Conservation (phyloP, 805 yeast species). For the Naumovozyma baii region DNA sequence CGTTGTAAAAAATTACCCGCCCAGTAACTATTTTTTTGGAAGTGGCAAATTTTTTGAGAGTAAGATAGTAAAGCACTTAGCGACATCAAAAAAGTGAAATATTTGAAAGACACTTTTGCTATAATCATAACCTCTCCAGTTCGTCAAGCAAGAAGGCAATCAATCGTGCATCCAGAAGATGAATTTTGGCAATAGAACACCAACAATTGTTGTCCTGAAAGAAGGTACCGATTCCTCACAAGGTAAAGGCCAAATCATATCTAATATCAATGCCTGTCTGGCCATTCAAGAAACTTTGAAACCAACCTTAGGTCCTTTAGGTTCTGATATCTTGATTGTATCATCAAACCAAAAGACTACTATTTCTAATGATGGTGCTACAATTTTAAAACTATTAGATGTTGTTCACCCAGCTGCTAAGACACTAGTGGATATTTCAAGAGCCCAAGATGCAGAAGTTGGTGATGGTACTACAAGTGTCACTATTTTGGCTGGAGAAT, state of each 20-base stretch:
- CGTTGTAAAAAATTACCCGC: neutral
- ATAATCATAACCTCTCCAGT: too few species aligned
- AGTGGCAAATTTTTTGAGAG: neutral
- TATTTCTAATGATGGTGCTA: slow-evolving; percentile 97
- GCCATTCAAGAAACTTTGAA: slow-evolving; percentile 94
- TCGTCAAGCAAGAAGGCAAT: neutral
- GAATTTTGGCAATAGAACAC: slow-evolving; percentile 90
- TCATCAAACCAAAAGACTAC: slow-evolving; percentile 78
- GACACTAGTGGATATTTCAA: slow-evolving; percentile 84
- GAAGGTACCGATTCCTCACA: slow-evolving; percentile 98
- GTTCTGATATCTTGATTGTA: slow-evolving; percentile 89
- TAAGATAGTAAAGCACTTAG: too few species aligned
- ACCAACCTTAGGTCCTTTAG: slow-evolving; percentile 94
- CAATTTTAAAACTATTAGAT: slow-evolving; percentile 81
- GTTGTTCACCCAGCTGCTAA: slow-evolving; percentile 98
- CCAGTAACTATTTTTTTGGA: too few species aligned
- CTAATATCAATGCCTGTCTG: slow-evolving; percentile 92
- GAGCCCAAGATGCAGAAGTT: slow-evolving; percentile 95
- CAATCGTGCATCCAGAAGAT: slow-evolving; percentile 29
- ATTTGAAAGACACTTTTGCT: neutral
- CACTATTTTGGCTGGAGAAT: slow-evolving; percentile 87
- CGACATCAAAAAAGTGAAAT: neutral
- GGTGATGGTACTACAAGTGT: slow-evolving; percentile 99
- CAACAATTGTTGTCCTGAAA: slow-evolving; percentile 94
- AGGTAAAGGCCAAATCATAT: slow-evolving; percentile 90